These are phyloP conservation scores for Marvania coccoides DNA, from an alignment of 139 green algal genomes.

Conservation along the genomic window DNA sequence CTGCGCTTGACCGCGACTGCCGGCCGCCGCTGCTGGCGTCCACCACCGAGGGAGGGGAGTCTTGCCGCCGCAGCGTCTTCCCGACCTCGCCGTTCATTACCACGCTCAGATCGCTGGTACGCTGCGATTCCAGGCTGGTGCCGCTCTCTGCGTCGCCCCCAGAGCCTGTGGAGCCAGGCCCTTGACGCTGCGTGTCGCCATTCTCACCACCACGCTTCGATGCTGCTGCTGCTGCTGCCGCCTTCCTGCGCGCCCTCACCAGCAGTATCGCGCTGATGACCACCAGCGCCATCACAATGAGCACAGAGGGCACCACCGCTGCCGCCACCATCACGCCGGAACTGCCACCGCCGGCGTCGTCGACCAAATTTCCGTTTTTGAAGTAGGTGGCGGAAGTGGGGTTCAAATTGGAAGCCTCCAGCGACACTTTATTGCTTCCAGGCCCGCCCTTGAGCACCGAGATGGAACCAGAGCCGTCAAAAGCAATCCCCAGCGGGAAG, in stretches of 20 bases:
- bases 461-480: not conserved
- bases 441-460: conserved; percentile 17
- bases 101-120: too few species aligned
- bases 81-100: too few species aligned
- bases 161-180: not conserved
- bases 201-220: not conserved
- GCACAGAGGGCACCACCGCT: too few species aligned
- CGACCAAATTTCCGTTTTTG: not conserved
- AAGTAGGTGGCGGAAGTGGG: conserved; percentile 19
- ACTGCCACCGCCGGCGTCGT: too few species aligned
- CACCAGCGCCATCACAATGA: too few species aligned
- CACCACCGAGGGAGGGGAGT: conserved; percentile 6
- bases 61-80: not conserved
- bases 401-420: conserved; percentile 10
- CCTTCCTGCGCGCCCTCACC: too few species aligned
- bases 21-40: not conserved
- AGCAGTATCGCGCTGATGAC: too few species aligned
- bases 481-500: conserved; percentile 4
- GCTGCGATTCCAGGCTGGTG: too few species aligned
- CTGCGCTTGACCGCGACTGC: not conserved
- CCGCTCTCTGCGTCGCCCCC: not conserved
- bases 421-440: not conserved
- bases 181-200: too few species aligned
- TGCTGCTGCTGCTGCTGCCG: not conserved
- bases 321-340: too few species aligned